phyloP scores from a whole-genome alignment of 2,329 filamentous ascomycete genomes.

The Fusarium oxysporum region DNA sequence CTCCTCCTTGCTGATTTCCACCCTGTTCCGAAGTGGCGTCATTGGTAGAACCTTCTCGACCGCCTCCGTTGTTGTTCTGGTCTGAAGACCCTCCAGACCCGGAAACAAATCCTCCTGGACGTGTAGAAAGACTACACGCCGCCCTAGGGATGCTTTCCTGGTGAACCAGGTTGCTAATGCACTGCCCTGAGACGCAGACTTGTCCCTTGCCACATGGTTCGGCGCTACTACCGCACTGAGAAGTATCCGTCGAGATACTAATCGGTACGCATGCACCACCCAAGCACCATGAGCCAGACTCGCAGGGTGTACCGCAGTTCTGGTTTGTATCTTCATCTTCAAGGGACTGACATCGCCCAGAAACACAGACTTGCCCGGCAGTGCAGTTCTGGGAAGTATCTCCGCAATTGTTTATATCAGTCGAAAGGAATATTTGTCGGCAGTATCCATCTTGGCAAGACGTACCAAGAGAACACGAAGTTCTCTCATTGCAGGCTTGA shows the following conservation, averaged over 20 bases:
- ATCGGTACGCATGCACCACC: conserved; percentile 7
- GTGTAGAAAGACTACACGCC: neutral
- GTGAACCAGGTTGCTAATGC: conserved; percentile 5
- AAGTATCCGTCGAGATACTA: conserved; percentile 19
- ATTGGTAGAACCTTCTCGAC: neutral
- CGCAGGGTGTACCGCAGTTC: conserved; percentile 13
- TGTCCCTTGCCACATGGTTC: conserved; percentile 13
- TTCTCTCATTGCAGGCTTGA: conserved; percentile 21
- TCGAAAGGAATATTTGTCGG: conserved; percentile 18
- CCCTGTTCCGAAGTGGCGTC: neutral
- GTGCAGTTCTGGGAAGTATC: conserved; percentile 6
- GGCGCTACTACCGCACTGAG: conserved; percentile 6
- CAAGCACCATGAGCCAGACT: conserved; percentile 18
- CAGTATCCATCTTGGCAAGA: conserved; percentile 20
- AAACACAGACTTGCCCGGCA: conserved; percentile 27
- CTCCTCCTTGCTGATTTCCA: neutral
- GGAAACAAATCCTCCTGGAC: neutral
- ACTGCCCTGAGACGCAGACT: conserved; percentile 28
- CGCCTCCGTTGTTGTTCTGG: neutral
- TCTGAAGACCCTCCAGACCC: neutral
- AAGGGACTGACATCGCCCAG: conserved; percentile 16
- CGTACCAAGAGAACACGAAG: conserved; percentile 10
- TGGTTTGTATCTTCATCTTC: neutral
- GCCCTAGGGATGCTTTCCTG: neutral
- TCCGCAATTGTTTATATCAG: conserved; percentile 29